A percentile compares a stretch with the other conserved stretches of the same genome.
Conservation (phyloP, 2,329 filamentous ascomycete species). For the Talaromyces funiculosus region DNA sequence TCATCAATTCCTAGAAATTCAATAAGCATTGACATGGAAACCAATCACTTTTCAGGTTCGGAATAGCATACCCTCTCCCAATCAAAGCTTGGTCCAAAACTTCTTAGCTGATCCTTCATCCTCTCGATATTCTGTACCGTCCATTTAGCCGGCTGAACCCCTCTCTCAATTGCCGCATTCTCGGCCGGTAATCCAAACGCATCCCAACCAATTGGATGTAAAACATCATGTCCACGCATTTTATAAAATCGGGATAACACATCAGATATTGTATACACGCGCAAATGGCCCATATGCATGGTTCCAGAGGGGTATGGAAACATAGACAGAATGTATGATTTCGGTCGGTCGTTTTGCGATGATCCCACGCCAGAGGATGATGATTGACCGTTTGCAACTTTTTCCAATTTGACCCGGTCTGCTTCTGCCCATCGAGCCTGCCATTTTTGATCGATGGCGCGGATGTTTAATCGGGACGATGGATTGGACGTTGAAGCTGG, state of each 20-base stretch:
- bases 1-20: conserved; percentile 64
- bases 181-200: conserved; percentile 86
- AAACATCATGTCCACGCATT: conserved; percentile 67
- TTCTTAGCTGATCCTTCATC: conserved; percentile 75
- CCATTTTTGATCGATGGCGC: conserved; percentile 51
- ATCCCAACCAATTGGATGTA: conserved; percentile 94
- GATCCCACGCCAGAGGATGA: not conserved
- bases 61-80: conserved; percentile 62
- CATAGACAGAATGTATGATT: conserved; percentile 76
- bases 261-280: conserved; percentile 87
- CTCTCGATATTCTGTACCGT: conserved; percentile 71
- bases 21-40: too few species aligned
- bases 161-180: conserved; percentile 81
- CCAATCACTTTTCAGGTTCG: too few species aligned
- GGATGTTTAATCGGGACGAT: conserved; percentile 36
- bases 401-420: conserved; percentile 11
- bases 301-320: conserved; percentile 88
- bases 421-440: conserved; percentile 43
- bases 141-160: conserved; percentile 72
- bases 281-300: conserved; percentile 78
- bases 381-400: not conserved
- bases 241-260: conserved; percentile 70
- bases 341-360: conserved; percentile 27
- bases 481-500: conserved; percentile 23
- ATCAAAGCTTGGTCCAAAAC: conserved; percentile 77